Percentiles rank a stretch among this genome's conserved stretches.
Evolutionary conservation across 1,284 basidiomycete species (phyloP).

Genomic region (Boletus hoseneyae): DNA sequence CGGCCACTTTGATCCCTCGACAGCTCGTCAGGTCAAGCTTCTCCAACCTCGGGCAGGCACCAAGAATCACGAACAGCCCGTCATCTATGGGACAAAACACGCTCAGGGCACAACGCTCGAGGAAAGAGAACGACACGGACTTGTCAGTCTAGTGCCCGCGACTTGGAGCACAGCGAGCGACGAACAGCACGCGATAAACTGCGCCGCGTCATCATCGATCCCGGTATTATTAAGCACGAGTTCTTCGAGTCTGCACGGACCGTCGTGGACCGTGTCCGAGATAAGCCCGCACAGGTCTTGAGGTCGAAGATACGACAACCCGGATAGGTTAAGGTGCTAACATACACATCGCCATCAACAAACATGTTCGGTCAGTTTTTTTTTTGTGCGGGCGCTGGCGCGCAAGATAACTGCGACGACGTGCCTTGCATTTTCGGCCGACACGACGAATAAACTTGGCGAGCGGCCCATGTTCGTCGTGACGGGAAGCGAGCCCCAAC

Average conservation of each 20-base stretch:
- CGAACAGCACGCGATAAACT: slow-evolving; percentile 51
- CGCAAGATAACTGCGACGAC: not conserved
- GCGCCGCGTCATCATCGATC: slow-evolving; percentile 54
- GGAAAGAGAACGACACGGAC: slow-evolving; percentile 35
- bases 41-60: slow-evolving; percentile 50
- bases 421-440: slow-evolving; percentile 58
- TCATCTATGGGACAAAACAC: slow-evolving; percentile 35
- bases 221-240: slow-evolving; percentile 60
- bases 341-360: too few relatives aligned
- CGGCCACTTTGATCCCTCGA: slow-evolving; percentile 53
- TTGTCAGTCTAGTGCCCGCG: slow-evolving; percentile 56
- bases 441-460: slow-evolving; percentile 47
- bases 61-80: slow-evolving; percentile 55
- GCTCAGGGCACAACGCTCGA: not conserved
- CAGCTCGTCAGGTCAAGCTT: slow-evolving; percentile 64
- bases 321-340: slow-evolving; percentile 54
- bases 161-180: slow-evolving; percentile 48
- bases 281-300: slow-evolving; percentile 49
- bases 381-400: too few relatives aligned
- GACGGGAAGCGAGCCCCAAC: slow-evolving; percentile 41
- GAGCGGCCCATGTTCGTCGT: slow-evolving; percentile 36
- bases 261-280: slow-evolving; percentile 32
- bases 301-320: slow-evolving; percentile 50
- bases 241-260: slow-evolving; percentile 39
- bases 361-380: too few relatives aligned